Evolutionary conservation across 2,329 filamentous ascomycete genomes (phyloP).

Genomic region (Scedosporium minutisporum): DNA sequence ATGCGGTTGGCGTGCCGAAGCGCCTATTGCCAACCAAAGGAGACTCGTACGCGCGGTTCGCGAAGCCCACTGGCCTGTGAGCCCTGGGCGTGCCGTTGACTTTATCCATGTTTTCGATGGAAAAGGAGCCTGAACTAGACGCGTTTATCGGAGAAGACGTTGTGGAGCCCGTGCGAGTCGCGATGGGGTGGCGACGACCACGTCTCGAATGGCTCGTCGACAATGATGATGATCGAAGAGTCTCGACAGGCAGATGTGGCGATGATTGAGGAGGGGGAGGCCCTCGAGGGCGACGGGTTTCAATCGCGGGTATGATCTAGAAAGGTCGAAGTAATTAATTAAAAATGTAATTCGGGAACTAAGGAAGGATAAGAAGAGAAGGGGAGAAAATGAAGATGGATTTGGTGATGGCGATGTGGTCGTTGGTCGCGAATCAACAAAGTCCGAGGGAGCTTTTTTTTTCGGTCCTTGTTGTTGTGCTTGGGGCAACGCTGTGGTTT

Average conservation of each 20-base stretch:
- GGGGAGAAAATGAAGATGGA: not conserved
- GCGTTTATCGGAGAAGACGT: not conserved
- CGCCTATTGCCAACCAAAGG: slow-evolving; percentile 19
- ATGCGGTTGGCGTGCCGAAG: slow-evolving; percentile 27
- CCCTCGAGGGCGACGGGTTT: not conserved
- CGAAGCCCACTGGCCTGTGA: slow-evolving; percentile 31
- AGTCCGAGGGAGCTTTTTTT: not conserved
- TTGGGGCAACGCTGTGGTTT: not conserved
- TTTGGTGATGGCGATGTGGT: slow-evolving; percentile 1
- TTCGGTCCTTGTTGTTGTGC: not conserved
- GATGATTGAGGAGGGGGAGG: not conserved
- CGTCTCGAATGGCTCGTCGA: not conserved
- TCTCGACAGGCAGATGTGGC: not conserved
- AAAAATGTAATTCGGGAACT: not conserved
- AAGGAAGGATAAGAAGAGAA: not conserved
- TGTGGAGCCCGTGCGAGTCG: not conserved
- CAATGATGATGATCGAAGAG: not conserved
- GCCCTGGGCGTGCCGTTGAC: slow-evolving; percentile 25
- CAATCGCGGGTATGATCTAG: not conserved
- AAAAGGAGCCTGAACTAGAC: not conserved
- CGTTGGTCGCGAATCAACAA: slow-evolving; percentile 1
- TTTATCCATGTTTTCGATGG: not conserved
- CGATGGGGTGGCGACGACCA: slow-evolving; percentile 2
- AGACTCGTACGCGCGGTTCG: slow-evolving; percentile 29
- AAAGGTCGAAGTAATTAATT: not conserved